phyloP scores from a whole-genome alignment of 2,329 filamentous ascomycete species.

The Alternaria sp. region DNA sequence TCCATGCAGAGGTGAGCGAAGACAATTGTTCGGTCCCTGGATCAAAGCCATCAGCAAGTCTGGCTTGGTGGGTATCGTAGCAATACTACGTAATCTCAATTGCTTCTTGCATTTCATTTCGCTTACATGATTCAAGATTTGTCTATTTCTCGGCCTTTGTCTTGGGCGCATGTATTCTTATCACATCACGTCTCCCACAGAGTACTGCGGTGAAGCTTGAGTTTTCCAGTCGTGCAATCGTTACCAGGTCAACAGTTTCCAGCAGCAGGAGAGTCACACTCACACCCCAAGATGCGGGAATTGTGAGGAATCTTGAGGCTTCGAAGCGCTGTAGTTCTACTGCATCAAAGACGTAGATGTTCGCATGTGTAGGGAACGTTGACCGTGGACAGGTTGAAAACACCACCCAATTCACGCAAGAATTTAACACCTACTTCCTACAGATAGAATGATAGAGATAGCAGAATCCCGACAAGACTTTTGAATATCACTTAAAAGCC shows the following conservation, averaged over 20 bases:
- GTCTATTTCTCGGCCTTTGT: background rate
- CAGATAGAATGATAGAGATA: background rate
- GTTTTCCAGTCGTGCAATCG: background rate
- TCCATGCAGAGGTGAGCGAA: background rate
- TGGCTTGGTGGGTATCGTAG: background rate
- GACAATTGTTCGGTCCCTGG: background rate
- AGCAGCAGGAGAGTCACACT: background rate
- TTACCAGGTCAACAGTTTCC: background rate
- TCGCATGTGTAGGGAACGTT: background rate
- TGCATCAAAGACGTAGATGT: background rate
- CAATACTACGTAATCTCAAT: background rate
- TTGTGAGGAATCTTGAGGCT: background rate
- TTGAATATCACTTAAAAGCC: background rate
- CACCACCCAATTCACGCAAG: background rate
- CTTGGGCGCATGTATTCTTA: background rate
- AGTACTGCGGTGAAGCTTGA: background rate
- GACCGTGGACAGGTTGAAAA: background rate
- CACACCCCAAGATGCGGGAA: background rate
- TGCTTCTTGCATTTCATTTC: background rate
- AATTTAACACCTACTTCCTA: background rate
- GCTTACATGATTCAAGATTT: background rate
- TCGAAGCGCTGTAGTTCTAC: background rate
- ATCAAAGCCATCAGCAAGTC: background rate
- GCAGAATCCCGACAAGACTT: background rate
- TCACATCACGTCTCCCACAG: background rate